These are phyloP conservation scores for Exophiala sp. DNA, from an alignment of 2,329 filamentous ascomycete species.

Conservation along the genomic window DNA sequence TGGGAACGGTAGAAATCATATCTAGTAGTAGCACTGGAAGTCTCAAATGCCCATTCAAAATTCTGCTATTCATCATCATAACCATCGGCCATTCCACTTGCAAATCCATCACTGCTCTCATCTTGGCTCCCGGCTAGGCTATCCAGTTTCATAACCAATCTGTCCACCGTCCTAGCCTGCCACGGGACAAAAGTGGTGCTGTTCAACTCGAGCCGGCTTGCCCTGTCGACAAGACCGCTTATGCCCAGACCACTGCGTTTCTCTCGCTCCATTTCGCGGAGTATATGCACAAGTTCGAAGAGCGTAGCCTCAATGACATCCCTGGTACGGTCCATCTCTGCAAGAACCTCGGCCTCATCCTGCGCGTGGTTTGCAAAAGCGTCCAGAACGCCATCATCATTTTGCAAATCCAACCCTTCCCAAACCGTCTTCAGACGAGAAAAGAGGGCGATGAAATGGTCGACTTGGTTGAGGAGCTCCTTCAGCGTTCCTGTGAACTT, in stretches of 20 bases:
- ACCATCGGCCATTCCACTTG: slow-evolving; percentile 9
- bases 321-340: slow-evolving; percentile 60
- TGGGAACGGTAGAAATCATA: too few relatives aligned
- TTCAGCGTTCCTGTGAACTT: slow-evolving; percentile 39
- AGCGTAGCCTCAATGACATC: slow-evolving; percentile 58
- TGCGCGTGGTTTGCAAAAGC: slow-evolving; percentile 63
- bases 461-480: slow-evolving; percentile 51
- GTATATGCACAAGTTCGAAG: slow-evolving; percentile 38
- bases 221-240: slow-evolving; percentile 52
- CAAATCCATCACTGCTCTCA: slow-evolving; percentile 9
- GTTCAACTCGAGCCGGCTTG: slow-evolving; percentile 57
- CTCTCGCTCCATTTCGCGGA: slow-evolving; percentile 23
- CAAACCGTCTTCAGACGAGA: slow-evolving; percentile 70
- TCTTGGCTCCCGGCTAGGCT: slow-evolving; percentile 33
- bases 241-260: slow-evolving; percentile 46
- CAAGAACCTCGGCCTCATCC: slow-evolving; percentile 64
- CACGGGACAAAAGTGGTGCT: slow-evolving; percentile 54
- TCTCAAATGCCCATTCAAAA: neutral
- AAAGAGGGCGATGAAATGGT: slow-evolving; percentile 72
- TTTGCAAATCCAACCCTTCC: slow-evolving; percentile 70
- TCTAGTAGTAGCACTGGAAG: too few relatives aligned
- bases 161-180: slow-evolving; percentile 72
- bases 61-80: slow-evolving; percentile 16
- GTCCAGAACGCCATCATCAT: slow-evolving; percentile 74
- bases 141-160: slow-evolving; percentile 86